Evolutionary conservation across 495 filamentous ascomycete species (phyloP).

Genomic region (Penicillium maclennaniae): DNA sequence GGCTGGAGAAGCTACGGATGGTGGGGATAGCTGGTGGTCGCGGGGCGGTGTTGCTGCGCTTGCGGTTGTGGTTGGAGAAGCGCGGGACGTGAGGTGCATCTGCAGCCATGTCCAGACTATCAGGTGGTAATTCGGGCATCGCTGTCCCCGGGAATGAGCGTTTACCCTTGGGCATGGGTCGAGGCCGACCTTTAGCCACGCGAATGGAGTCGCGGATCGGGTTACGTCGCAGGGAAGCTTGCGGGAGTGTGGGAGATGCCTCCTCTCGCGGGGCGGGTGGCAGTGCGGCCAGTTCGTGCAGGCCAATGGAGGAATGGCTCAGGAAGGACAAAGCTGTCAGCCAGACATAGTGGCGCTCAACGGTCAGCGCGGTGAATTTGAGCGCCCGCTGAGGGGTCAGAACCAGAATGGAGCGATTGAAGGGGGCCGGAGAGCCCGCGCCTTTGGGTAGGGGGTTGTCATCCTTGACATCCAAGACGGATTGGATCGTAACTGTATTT

Average conservation of each 20-base stretch:
- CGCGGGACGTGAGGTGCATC: conserved; percentile 79
- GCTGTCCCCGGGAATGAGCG: conserved; percentile 35
- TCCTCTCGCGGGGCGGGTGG: conserved; percentile 54
- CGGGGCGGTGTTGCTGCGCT: conserved; percentile 79
- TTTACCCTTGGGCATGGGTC: conserved; percentile 44
- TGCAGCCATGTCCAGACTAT: conserved; percentile 48
- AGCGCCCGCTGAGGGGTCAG: conserved; percentile 89
- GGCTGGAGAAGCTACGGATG: conserved; percentile 72
- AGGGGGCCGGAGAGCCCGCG: conserved; percentile 50
- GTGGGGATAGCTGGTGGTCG: conserved; percentile 54
- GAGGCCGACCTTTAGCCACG: conserved; percentile 74
- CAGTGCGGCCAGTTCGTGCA: conserved; percentile 59
- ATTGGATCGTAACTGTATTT: conserved; percentile 80
- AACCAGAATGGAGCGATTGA: conserved; percentile 93
- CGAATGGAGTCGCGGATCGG: conserved; percentile 89
- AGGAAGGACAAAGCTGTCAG: conserved; percentile 90
- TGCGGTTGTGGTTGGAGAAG: conserved; percentile 70
- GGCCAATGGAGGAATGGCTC: conserved; percentile 74
- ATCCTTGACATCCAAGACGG: conserved; percentile 93
- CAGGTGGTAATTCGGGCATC: conserved; percentile 33
- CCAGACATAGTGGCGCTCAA: conserved; percentile 93
- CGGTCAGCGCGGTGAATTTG: conserved; percentile 83
- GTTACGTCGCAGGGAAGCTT: conserved; percentile 47
- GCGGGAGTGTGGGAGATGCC: conserved; percentile 33
- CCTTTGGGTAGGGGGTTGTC: conserved; percentile 83